Percentiles rank a stretch among this genome's conserved stretches.
These are phyloP conservation scores for Pluteus cervinus DNA, from an alignment of 768 basidiomycete genomes.

Conservation along the genomic window DNA sequence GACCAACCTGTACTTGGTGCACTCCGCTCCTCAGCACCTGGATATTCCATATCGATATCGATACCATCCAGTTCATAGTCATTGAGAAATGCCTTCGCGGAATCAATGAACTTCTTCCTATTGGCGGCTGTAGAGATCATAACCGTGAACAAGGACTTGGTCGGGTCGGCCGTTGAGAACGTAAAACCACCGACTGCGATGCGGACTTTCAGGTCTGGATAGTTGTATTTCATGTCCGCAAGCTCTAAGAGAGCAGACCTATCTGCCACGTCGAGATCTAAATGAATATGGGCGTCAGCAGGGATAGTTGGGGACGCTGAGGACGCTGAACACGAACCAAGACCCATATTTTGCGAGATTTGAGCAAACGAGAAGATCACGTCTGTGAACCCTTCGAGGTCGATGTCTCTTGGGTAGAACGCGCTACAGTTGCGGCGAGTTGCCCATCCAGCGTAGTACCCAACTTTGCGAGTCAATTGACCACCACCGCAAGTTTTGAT, in stretches of 20 bases:
- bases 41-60: constrained; percentile 20
- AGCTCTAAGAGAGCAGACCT: constrained; percentile 7
- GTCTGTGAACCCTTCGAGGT: constrained; percentile 11
- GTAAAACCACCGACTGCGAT: constrained; percentile 16
- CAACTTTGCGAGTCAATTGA: constrained; percentile 10
- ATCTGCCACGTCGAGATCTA: constrained; percentile 10
- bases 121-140: constrained; percentile 10
- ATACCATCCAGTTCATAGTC: constrained; percentile 13
- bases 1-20: constrained; percentile 14
- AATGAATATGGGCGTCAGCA: too few species aligned
- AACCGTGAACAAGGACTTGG: constrained; percentile 10
- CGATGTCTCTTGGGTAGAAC: constrained; percentile 10
- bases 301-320: too few species aligned
- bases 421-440: constrained; percentile 9
- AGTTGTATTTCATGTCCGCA: constrained; percentile 6
- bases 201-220: constrained; percentile 10
- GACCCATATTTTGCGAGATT: constrained; percentile 12
- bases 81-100: constrained; percentile 10
- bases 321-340: too few species aligned
- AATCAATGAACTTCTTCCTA: constrained; percentile 14
- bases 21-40: constrained; percentile 12
- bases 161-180: constrained; percentile 12
- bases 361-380: constrained; percentile 15
- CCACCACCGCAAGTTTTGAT: constrained; percentile 9
- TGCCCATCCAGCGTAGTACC: constrained; percentile 17